Base-by-base conservation (phyloP, 495 filamentous ascomycete genomes). In the Penicillium egyptiacum region DNA sequence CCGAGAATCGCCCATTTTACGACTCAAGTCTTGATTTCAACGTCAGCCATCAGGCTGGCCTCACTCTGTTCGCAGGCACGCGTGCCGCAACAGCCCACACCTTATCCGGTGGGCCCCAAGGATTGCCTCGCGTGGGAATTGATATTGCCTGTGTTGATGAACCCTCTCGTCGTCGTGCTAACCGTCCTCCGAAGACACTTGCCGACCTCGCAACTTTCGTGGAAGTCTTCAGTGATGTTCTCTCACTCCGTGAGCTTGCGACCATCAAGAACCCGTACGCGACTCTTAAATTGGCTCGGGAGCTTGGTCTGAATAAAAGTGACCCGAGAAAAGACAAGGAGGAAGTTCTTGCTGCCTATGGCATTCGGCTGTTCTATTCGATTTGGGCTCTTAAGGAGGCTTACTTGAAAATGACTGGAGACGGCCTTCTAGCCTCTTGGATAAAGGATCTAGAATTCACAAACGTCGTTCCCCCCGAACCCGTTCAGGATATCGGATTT, bases 321-420 rank as follows among this genome's bases (percentile, higher is more conserved):
- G 70, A 66, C 42, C 64, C 67, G 31, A 25, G 22, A 3, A 50
- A 66, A 7, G 55, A 76, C 44, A 56, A 59, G 40, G 44, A 69
- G 19, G 58, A 78, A 30, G 53, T n/a, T 1, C 57, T 77, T 16
- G 75, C 87, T 20, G 75, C 81, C 42, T 81, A 80, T 41, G 82
- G 86, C 30, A 75, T 95, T 41, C 79, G 92, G 3, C 75, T 85
- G 5, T 97, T 97, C 70, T 96, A 94, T 64, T 85, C 91, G 2
- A 88, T 88, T 60, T 96, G 90, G 90, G 90, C 87, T 53, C 78
- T 94, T 52, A 89, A 94, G 61, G 92, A 96, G 73, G 89, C 92
- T 1, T 97, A 92, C 73, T 84, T 97, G 59, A 97, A 97, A 81
- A 84, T 97, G 82, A 91, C 89, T 9, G 92, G 92, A 28, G 91